These are phyloP conservation scores for Apiospora saccharicola DNA, from an alignment of 2,329 filamentous ascomycete genomes.

Conservation along the genomic window DNA sequence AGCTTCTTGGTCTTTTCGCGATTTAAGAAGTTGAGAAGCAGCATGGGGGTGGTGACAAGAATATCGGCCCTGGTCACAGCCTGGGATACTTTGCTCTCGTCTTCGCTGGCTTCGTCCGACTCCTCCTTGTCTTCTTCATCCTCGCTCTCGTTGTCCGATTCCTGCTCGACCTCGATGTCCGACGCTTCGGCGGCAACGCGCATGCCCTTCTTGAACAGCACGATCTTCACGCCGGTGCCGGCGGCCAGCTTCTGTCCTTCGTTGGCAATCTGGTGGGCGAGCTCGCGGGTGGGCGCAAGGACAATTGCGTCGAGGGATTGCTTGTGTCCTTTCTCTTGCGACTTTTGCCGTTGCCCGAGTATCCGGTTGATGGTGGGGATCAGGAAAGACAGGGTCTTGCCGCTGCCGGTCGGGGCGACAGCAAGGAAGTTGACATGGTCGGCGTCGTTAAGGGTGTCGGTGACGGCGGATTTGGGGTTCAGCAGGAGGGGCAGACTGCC, in stretches of 20 bases:
- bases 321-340: conserved; percentile 42
- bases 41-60: conserved; percentile 79
- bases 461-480: conserved; percentile 58
- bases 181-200: conserved; percentile 61
- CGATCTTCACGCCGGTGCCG: conserved; percentile 80
- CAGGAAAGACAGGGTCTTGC: conserved; percentile 93
- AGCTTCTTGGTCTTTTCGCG: conserved; percentile 52
- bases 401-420: conserved; percentile 93
- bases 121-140: conserved; percentile 47
- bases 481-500: conserved; percentile 83
- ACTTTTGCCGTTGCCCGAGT: conserved; percentile 55
- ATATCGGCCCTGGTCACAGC: conserved; percentile 77
- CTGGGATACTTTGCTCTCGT: conserved; percentile 28
- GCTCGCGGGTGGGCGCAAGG: conserved; percentile 79
- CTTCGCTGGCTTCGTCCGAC: conserved; percentile 37
- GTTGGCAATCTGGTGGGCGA: conserved; percentile 80
- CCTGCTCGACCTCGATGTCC: conserved; percentile 39
- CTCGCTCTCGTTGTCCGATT: conserved; percentile 49
- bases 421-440: conserved; percentile 76
- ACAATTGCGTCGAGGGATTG: conserved; percentile 72
- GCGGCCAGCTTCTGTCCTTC: conserved; percentile 84
- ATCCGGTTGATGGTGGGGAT: conserved; percentile 86
- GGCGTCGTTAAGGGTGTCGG: conserved; percentile 41
- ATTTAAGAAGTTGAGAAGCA: conserved; percentile 77
- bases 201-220: conserved; percentile 88